These are phyloP conservation scores for Xylaria scruposa DNA, from an alignment of 495 filamentous ascomycete species.

Conservation along the genomic window DNA sequence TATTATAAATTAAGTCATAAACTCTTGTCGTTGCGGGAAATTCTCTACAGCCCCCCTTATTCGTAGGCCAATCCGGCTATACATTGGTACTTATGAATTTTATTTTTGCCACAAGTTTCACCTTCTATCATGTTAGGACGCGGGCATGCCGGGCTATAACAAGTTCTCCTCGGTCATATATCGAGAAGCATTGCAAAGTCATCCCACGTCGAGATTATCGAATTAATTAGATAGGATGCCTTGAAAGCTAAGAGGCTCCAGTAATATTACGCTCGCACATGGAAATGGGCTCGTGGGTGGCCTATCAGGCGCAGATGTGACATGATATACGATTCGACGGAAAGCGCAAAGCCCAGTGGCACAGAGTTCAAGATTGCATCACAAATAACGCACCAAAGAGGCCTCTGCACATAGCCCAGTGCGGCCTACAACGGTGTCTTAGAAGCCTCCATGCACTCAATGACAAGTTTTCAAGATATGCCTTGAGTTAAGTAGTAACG, in stretches of 20 bases:
- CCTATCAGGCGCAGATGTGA: not conserved
- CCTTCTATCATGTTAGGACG: not conserved
- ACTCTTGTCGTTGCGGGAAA: not conserved
- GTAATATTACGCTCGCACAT: not conserved
- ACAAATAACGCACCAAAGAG: not conserved
- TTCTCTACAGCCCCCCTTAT: not conserved
- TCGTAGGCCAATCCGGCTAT: not conserved
- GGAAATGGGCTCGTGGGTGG: not conserved
- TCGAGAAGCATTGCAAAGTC: not conserved
- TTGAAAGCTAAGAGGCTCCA: not conserved
- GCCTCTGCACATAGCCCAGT: not conserved
- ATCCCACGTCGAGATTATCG: not conserved
- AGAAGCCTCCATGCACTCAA: not conserved
- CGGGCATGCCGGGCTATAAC: not conserved
- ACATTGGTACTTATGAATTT: no score
- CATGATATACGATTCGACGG: not conserved
- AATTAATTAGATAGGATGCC: not conserved
- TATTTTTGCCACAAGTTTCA: not conserved
- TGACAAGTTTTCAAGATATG: not conserved
- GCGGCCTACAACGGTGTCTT: not conserved
- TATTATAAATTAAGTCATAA: no score
- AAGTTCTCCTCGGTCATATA: not conserved
- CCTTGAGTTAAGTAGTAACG: not conserved
- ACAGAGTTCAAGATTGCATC: not conserved
- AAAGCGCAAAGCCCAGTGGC: not conserved